Evolutionary conservation across 225 moss, liverwort and hornwort species (phyloP).

Genomic region (Pseudoscleropodium purum): DNA sequence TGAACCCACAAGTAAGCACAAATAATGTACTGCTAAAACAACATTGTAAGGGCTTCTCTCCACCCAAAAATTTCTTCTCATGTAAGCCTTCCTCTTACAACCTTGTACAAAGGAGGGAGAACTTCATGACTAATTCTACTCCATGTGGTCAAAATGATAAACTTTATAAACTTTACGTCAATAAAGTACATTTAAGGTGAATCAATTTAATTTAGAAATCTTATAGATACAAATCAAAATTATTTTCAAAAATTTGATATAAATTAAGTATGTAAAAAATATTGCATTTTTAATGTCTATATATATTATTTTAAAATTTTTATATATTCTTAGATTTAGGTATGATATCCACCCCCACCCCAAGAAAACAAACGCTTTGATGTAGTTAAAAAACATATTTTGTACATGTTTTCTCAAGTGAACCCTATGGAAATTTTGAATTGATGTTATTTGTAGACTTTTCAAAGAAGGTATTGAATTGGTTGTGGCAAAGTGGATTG

Average conservation of each 20-base stretch:
- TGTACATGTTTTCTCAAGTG: not conserved
- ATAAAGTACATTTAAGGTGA: too few relatives aligned
- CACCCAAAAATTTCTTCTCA: too few relatives aligned
- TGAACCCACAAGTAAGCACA: too few relatives aligned
- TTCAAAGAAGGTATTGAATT: not conserved
- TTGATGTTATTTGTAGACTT: not conserved
- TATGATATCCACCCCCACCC: fast-evolving
- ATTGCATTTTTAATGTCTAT: not conserved
- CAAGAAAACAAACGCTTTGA: not conserved
- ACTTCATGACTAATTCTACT: not conserved
- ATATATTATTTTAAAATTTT: too few relatives aligned
- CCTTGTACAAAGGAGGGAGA: fast-evolving
- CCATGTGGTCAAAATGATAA: not conserved
- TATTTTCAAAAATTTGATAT: not conserved
- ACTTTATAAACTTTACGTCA: not conserved
- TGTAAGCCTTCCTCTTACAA: fast-evolving
- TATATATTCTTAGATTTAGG: not conserved
- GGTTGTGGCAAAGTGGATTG: not conserved
- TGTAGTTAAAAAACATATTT: not conserved
- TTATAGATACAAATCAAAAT: not conserved
- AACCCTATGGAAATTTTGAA: not conserved
- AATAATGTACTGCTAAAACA: too few relatives aligned
- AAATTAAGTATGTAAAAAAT: not conserved
- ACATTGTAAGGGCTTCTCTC: too few relatives aligned
- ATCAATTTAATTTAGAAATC: not conserved